Conservation (phyloP, 208 protist species). For the Acanthamoeba castellanii region DNA sequence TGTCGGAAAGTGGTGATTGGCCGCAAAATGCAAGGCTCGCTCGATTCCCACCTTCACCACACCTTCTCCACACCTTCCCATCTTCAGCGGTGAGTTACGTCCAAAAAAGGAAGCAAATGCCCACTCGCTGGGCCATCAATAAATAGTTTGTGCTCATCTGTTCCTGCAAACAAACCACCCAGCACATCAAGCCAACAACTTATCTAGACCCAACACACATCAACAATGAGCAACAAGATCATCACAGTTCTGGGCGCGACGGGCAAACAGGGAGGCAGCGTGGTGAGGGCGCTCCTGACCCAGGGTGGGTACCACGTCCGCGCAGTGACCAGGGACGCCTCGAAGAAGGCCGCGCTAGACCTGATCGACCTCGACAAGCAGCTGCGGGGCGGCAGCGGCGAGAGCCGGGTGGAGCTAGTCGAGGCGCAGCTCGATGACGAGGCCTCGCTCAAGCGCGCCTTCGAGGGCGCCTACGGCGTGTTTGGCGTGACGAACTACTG, state of each 20-base stretch:
- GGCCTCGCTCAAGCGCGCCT: neutral
- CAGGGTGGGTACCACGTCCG: neutral
- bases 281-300: neutral
- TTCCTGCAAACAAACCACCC: neutral
- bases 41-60: neutral
- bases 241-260: conserved; percentile 25
- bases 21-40: neutral
- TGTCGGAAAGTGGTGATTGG: no score
- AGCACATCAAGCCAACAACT: neutral
- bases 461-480: neutral
- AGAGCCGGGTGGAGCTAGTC: neutral
- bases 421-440: neutral
- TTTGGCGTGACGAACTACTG: neutral
- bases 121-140: neutral
- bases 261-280: neutral
- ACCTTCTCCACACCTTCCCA: neutral
- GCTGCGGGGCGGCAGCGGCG: neutral
- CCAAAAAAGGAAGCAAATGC: neutral
- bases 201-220: neutral
- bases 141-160: neutral
- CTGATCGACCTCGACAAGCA: neutral
- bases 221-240: neutral
- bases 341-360: neutral
- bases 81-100: neutral
- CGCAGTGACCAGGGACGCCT: neutral